phyloP scores from a whole-genome alignment of 2,329 filamentous ascomycete species.

The Tolypocladium ophioglossoides region DNA sequence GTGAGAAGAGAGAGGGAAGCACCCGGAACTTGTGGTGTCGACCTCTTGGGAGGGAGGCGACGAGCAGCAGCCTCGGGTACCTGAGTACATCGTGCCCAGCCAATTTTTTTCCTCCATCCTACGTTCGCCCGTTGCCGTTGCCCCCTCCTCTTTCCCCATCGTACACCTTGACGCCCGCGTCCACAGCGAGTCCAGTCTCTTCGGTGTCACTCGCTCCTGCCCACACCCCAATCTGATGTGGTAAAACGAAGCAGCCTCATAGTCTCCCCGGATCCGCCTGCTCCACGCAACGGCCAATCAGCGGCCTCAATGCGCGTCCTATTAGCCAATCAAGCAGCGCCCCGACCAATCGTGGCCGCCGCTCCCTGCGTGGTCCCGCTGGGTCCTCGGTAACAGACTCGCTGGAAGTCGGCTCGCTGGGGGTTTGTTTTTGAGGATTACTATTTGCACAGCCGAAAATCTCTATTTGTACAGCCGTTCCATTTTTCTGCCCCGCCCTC shows the following conservation, averaged over 20 bases:
- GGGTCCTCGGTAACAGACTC: background rate
- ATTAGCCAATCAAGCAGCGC: slow-evolving; percentile 5
- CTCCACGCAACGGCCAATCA: background rate
- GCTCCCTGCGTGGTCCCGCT: background rate
- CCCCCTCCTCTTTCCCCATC: background rate
- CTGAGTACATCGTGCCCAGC: background rate
- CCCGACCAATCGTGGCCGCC: slow-evolving; percentile 4
- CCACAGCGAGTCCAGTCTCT: background rate
- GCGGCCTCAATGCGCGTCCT: background rate
- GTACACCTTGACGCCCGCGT: background rate
- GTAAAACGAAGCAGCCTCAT: background rate
- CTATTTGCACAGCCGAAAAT: no score
- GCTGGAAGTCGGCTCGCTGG: background rate
- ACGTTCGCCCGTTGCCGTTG: background rate
- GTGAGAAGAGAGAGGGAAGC: background rate
- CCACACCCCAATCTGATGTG: background rate
- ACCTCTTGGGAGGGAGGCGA: background rate
- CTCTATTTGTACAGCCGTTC: no score
- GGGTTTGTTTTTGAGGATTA: no score
- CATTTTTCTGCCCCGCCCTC: no score
- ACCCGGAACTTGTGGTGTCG: background rate
- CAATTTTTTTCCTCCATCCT: background rate
- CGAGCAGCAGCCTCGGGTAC: background rate
- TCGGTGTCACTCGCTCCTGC: background rate
- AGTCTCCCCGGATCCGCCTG: background rate